Base-by-base conservation (phyloP, 306 rosid species). In the Sicyos edulis region DNA sequence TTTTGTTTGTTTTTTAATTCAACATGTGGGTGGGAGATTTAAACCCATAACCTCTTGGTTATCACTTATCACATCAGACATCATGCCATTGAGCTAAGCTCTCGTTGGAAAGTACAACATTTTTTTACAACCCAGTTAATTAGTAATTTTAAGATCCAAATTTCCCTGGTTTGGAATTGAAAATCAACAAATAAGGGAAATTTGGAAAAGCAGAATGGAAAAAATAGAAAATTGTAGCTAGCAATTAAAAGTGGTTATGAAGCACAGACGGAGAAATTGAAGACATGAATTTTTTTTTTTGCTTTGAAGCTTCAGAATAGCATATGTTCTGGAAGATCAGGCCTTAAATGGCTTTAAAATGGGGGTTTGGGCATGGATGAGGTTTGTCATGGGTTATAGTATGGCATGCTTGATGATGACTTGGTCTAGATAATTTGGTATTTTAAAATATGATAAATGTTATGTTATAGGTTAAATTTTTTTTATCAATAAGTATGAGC, bases 141-240 rank as follows among this genome's bases (percentile, higher is more conserved):
- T 9, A 20, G 24, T 47, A 37, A 9, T 62, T 37, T 4, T 62
- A 37, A 62, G 45, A 62, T n/a, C 24, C 24, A n/a, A 62, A 34
- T 40, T 26, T 2, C 26, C 10, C 29, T 37, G 26, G 16, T 63
- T 8, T 62, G 69, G 49, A 34, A 62, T 12, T 42, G 47, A 42
- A 9, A 62, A 62, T 59, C 14, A 16, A 7, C 24, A 37, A 34
- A 34, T 62, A 62, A 22, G 69, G 50, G 69, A 62, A 62, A 62
- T 62, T 62, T 37, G 24, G 21, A 44, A 34, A 15, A 34, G 51
- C 24, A 62, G 7, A 62, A n/a, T 62, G 22, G 49, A 37, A 62
- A 20, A 37, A 34, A 37, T n/a, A 34, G 50, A 4, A 6, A 62
- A 62, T n/a, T 62, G 15, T 62, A 9, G 50, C 50, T 37, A 37